phyloP scores from a whole-genome alignment of 1,139 yeast genomes.

The Trichomonascaceae sp. region DNA sequence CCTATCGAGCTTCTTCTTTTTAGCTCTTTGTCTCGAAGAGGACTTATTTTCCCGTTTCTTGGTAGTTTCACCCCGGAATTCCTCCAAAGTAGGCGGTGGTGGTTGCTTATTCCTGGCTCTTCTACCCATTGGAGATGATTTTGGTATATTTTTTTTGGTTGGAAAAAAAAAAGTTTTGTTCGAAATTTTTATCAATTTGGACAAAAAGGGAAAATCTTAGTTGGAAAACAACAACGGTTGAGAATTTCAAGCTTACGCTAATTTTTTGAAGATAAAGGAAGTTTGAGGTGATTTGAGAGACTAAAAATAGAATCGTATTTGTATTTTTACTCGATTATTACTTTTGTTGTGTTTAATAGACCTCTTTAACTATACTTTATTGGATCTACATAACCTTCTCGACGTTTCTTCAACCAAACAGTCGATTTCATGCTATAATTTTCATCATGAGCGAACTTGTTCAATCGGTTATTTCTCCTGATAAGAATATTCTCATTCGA shows the following conservation, averaged over 20 bases:
- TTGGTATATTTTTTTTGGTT: background rate
- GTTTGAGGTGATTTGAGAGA: background rate
- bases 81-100: slow-evolving; percentile 81
- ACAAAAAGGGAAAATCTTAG: background rate
- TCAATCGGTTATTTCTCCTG: slow-evolving; percentile 27
- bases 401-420: no score
- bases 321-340: background rate
- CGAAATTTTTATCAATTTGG: background rate
- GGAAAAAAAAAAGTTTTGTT: slow-evolving; percentile 9
- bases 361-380: background rate
- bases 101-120: slow-evolving; percentile 88
- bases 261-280: background rate
- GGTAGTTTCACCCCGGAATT: slow-evolving; percentile 54
- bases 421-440: no score
- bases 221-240: background rate
- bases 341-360: no score
- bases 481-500: slow-evolving; percentile 59
- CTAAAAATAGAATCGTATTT: background rate
- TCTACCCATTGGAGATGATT: slow-evolving; percentile 65
- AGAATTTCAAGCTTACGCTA: background rate
- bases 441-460: slow-evolving; percentile 4
- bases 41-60: slow-evolving; percentile 35
- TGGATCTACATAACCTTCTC: no score
- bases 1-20: slow-evolving; percentile 37
- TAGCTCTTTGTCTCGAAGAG: slow-evolving; percentile 20